Evolutionary conservation across 257 asterid species (phyloP).

Genomic region (Lycium ferocissimum): DNA sequence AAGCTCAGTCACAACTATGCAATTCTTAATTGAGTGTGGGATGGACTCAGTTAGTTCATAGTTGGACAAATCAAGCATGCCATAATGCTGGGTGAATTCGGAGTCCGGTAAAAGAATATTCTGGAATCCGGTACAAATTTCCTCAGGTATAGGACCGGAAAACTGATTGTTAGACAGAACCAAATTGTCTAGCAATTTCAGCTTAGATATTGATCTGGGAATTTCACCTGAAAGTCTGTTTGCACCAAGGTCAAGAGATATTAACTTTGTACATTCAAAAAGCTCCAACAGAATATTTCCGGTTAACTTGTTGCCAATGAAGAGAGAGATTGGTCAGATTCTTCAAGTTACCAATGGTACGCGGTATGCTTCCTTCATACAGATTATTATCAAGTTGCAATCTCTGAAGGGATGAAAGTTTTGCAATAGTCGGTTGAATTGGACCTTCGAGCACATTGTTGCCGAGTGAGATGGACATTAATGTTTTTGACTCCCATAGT

Average conservation of each 20-base stretch:
- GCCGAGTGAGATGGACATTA: slow-evolving; percentile 57
- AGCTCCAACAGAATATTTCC: slow-evolving; percentile 71
- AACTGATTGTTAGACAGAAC: slow-evolving; percentile 68
- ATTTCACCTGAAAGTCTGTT: slow-evolving; percentile 62
- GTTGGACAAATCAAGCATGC: slow-evolving; percentile 80
- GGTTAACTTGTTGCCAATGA: slow-evolving; percentile 60
- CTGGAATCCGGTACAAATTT: slow-evolving; percentile 79
- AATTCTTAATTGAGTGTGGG: slow-evolving; percentile 61
- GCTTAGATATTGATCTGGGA: slow-evolving; percentile 56
- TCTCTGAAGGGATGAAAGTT: slow-evolving; percentile 48
- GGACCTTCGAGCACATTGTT: slow-evolving; percentile 60
- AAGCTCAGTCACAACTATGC: slow-evolving; percentile 57
- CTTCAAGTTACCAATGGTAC: slow-evolving; percentile 57
- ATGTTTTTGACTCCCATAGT: slow-evolving; percentile 72
- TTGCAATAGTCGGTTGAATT: slow-evolving; percentile 47
- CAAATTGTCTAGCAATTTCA: slow-evolving; percentile 71
- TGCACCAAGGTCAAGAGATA: slow-evolving; percentile 68
- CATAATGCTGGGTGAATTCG: slow-evolving; percentile 79
- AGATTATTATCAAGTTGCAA: slow-evolving; percentile 67
- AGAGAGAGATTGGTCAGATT: slow-evolving; percentile 79
- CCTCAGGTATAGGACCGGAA: slow-evolving; percentile 72
- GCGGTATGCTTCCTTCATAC: slow-evolving; percentile 66
- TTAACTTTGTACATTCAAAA: slow-evolving; percentile 65
- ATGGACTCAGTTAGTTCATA: slow-evolving; percentile 64
- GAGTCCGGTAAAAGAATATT: slow-evolving; percentile 72